Evolutionary conservation across 176 grass and related monocot species (phyloP), one percentile per base, ranked within the genome.

Genomic region (Juncus effusus): DNA sequence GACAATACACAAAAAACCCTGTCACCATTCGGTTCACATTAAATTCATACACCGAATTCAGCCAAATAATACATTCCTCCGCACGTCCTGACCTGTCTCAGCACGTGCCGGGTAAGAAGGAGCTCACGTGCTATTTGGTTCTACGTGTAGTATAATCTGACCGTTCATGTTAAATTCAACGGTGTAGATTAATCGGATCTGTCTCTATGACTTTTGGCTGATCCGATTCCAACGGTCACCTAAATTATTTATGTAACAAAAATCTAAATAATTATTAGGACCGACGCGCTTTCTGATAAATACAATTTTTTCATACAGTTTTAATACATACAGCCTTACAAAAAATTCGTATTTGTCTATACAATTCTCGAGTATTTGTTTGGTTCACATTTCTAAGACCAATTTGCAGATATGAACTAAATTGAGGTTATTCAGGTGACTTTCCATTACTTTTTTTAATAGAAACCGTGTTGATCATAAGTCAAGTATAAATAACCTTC

Each of bases 191-290:
- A 6, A 1, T 14, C 65, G 40, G 51, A 69, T 4, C 44, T 47
- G 44, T 47, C 44, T 9, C 42, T 45, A 3, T 0, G 52, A 9
- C 16, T 4, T 42, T 10, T 59, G 54, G 2, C 39, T 13, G 68
- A 72, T 72, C 68, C 68, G 54, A 35, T 72, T 72, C 68, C 68
- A 72, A 72, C 68, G 68, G 68, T 72, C 28, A 72, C 68, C 68
- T 47, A 72, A 58, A 52, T 28, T 15, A 40, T 69, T 72, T 59
- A 72, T 56, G 4, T 47, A 47, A 72, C 42, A 41, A 59, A 59
- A 40, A 69, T 40, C 9, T 52, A 38, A 67, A 67, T 47, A 35
- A 71, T 42, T 39, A 56, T 7, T 60, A 57, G 8, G 7, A 42
- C 11, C 44, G 5, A 72, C 69, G 54, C 69, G 69, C 41, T 72